A percentile compares a stretch with the other conserved stretches of the same genome.
These are phyloP conservation scores for Ocimum tenuiflorum DNA, from an alignment of 257 asterid genomes.

Conservation along the genomic window DNA sequence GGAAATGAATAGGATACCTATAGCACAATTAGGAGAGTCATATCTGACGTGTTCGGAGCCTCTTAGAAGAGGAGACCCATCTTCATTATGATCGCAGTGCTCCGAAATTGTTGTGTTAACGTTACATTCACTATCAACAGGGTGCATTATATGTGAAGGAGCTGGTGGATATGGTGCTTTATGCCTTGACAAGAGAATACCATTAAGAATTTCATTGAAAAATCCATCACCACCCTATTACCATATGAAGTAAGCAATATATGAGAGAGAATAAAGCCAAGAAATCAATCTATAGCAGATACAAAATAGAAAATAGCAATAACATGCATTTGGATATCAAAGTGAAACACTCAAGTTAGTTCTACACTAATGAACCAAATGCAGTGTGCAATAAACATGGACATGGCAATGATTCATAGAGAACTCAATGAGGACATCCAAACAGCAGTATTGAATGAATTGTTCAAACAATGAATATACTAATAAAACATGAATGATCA, in stretches of 20 bases:
- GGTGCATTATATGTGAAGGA: constrained; percentile 39
- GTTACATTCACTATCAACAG: constrained; percentile 33
- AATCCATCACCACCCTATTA: constrained; percentile 96
- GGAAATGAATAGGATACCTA: constrained; percentile 36
- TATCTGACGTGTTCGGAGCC: constrained; percentile 34
- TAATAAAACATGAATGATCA: background rate
- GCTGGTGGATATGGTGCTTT: constrained; percentile 73
- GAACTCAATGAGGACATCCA: background rate
- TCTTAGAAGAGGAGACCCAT: constrained; percentile 58
- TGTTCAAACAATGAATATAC: background rate
- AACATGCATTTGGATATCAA: constrained; percentile 6
- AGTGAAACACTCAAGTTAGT: background rate
- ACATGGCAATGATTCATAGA: background rate
- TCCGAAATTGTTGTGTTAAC: constrained; percentile 31
- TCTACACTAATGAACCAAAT: background rate
- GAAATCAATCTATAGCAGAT: constrained; percentile 10
- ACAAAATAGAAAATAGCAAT: constrained; percentile 1
- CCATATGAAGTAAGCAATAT: constrained; percentile 18
- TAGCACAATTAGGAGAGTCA: constrained; percentile 29
- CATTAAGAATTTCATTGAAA: constrained; percentile 85
- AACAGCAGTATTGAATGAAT: background rate
- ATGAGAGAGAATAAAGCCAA: constrained; percentile 11
- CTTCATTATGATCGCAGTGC: constrained; percentile 42
- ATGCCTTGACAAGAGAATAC: constrained; percentile 79
- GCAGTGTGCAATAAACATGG: background rate